Evolutionary conservation across 495 filamentous ascomycete species (phyloP).

Genomic region (Astrocystis sublimbata): DNA sequence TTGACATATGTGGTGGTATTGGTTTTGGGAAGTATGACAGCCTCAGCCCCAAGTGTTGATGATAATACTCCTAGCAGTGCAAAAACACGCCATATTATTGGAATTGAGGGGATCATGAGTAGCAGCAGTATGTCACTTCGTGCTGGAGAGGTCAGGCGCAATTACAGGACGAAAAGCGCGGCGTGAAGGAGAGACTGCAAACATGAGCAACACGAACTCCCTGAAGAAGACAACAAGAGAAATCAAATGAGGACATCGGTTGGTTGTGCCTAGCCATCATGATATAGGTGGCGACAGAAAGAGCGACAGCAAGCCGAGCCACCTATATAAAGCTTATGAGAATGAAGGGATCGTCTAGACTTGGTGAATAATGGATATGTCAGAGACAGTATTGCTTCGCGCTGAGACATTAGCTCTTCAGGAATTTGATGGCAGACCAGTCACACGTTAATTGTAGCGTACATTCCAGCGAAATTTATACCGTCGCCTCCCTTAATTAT

Average conservation of each 20-base stretch:
- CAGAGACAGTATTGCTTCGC: background rate
- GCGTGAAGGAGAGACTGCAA: background rate
- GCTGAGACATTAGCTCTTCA: constrained; percentile 6
- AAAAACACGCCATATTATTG: background rate
- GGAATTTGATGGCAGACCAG: background rate
- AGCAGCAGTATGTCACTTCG: background rate
- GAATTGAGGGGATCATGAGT: background rate
- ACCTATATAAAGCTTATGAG: background rate
- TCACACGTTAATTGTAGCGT: background rate
- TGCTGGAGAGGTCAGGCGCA: background rate
- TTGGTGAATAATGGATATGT: constrained; percentile 9
- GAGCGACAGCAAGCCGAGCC: constrained; percentile 7
- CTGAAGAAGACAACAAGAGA: background rate
- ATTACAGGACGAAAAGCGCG: background rate
- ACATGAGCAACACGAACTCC: background rate
- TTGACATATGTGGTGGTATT: background rate
- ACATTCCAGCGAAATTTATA: background rate
- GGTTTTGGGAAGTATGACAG: background rate
- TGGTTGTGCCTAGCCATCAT: background rate
- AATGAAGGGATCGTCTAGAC: constrained; percentile 6
- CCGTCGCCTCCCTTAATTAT: background rate
- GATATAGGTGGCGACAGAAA: background rate
- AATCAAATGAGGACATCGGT: background rate
- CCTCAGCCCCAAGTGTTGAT: background rate
- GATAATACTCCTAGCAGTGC: background rate